Conservation (phyloP, 2,329 filamentous ascomycete species). For the Acrocalymma vagum region DNA sequence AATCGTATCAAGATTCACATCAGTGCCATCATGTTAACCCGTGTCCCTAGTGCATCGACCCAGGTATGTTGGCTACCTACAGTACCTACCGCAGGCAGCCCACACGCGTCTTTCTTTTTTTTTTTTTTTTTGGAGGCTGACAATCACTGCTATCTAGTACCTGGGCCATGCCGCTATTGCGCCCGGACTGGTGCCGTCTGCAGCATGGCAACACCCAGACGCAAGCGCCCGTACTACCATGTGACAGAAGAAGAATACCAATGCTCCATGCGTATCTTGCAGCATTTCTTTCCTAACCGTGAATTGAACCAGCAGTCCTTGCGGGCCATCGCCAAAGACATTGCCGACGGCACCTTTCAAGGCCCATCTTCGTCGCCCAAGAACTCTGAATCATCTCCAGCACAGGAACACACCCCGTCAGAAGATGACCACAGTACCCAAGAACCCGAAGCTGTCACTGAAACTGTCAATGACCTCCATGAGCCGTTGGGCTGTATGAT, state of each 20-base stretch:
- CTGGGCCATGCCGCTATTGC: slow-evolving; percentile 49
- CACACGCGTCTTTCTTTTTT: slow-evolving; percentile 9
- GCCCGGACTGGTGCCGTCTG: slow-evolving; percentile 45
- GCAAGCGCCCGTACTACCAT: slow-evolving; percentile 49
- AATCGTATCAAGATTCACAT: too few species aligned
- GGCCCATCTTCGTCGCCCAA: too few species aligned
- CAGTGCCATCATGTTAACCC: slow-evolving; percentile 35
- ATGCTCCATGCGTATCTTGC: slow-evolving; percentile 46
- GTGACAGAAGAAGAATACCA: slow-evolving; percentile 51
- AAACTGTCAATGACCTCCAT: slow-evolving; percentile 45
- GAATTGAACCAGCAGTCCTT: slow-evolving; percentile 45
- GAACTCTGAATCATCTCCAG: too few species aligned
- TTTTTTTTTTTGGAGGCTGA: slow-evolving; percentile 24
- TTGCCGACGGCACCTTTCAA: slow-evolving; percentile 38
- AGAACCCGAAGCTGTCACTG: slow-evolving; percentile 31
- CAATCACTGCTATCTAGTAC: slow-evolving; percentile 39
- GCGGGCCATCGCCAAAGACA: slow-evolving; percentile 41
- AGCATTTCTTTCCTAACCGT: slow-evolving; percentile 46
- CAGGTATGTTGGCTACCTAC: slow-evolving; percentile 42
- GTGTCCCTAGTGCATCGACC: slow-evolving; percentile 46
- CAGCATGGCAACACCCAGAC: slow-evolving; percentile 44
- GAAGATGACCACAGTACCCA: slow-evolving; percentile 31
- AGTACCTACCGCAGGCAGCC: too few species aligned
- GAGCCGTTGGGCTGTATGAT: slow-evolving; percentile 48
- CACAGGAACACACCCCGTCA: slow-evolving; percentile 28